Base-by-base conservation (phyloP, 2,329 filamentous ascomycete genomes). In the Monosporascus sp. region DNA sequence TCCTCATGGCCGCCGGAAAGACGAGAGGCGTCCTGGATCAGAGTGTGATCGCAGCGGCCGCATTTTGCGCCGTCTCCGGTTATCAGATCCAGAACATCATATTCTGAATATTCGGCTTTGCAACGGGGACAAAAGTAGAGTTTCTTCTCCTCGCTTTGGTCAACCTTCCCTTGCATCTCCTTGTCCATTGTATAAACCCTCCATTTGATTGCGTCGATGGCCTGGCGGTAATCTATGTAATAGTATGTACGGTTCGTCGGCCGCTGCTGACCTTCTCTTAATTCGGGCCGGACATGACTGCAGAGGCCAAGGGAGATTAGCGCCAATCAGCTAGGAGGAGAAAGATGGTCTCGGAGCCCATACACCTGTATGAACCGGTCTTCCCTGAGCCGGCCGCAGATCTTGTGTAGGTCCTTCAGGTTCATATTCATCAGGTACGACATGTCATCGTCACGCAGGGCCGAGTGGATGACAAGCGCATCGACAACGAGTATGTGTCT, bases 151-250 rank as follows among this genome's bases (percentile, higher is more conserved):
- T 83, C 82, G 9, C 87, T 87, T 0, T 90, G 87, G 18, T 89
- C 85, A 17, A 89, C 89, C 54, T 90, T 86, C 17, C 87, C 86
- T 72, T 97, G 92, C 54, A 97, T 90, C 51, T 88, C 85, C 68
- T 93, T 92, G 61, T 92, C 91, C 62, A 97, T 84, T 53, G 87
- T 87, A 67, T 93, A 92, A 50, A 96, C 85, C 57, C 90, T 87
- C 81, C 89, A 99, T 71, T 99, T 99, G 73, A 96, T 95, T 48
- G 90, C 90, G 72, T 99, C 94, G 65, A 99, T 90, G 37, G 93
- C 90, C 54, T 90, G 88, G 55, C 94, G 90, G 66, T 95, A 95
- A 69, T 97, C 92, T 68, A 99, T 93, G 72, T 90, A 99, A 75
- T 96, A 99, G 79, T 96, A 99, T 57, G 93, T 96, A 64, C 90